A percentile compares a stretch with the other conserved stretches of the same genome.
phyloP scores from a whole-genome alignment of 2,329 filamentous ascomycete species.

The Helotiales sp. region DNA sequence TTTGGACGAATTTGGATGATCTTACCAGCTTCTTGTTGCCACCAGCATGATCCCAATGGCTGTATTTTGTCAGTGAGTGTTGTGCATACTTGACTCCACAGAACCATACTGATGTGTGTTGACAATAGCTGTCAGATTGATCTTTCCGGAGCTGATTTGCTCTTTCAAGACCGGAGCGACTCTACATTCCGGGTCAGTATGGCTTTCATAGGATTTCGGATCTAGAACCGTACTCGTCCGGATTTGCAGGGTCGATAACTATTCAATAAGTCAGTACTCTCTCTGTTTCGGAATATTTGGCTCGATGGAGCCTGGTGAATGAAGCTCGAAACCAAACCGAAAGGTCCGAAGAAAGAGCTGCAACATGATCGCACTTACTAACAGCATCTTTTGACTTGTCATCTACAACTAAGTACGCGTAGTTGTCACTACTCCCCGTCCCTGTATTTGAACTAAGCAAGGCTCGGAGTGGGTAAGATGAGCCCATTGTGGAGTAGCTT shows the following conservation, averaged over 20 bases:
- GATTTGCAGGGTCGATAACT: conserved; percentile 81
- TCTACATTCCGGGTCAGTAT: conserved; percentile 39
- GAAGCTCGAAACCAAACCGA: no score
- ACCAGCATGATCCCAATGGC: conserved; percentile 92
- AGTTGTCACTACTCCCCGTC: conserved; percentile 78
- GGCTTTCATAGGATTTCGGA: neutral
- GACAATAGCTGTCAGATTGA: conserved; percentile 85
- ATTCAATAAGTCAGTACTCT: no score
- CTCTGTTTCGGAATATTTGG: no score
- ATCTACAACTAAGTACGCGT: conserved; percentile 79
- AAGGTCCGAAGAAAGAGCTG: no score
- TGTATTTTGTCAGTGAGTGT: conserved; percentile 39
- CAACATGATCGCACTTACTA: no score
- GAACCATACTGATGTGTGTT: conserved; percentile 90
- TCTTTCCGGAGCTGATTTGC: conserved; percentile 66
- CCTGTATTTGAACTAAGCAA: conserved; percentile 46
- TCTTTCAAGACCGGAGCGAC: conserved; percentile 69
- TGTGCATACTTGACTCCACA: neutral
- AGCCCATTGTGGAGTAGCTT: conserved; percentile 40
- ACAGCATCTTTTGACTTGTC: conserved; percentile 76
- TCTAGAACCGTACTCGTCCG: conserved; percentile 62
- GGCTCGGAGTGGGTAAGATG: neutral
- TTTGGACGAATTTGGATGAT: neutral
- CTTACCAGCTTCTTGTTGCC: conserved; percentile 81
- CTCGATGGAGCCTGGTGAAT: no score